phyloP scores from a whole-genome alignment of 441 rosid species.

The Corymbia calophylla region DNA sequence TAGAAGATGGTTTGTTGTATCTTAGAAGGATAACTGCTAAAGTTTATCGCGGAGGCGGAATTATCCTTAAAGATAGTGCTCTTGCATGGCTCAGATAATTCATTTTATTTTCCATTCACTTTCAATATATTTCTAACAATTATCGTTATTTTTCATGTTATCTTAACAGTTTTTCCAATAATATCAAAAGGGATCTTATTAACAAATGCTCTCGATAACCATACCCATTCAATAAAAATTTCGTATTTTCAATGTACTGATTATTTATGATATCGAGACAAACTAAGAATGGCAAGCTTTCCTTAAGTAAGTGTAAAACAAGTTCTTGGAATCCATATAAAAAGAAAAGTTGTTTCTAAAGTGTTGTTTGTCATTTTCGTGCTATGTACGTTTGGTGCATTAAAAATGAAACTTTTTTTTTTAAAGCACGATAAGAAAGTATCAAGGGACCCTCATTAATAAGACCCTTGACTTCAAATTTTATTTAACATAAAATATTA shows the following conservation, averaged over 20 bases:
- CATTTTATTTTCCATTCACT: too few relatives aligned
- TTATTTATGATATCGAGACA: not conserved
- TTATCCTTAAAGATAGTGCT: too few relatives aligned
- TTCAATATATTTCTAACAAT: too few relatives aligned
- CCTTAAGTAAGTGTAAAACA: not conserved
- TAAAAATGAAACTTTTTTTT: not conserved
- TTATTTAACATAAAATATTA: not conserved
- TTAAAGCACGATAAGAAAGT: not conserved
- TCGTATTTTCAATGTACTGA: not conserved
- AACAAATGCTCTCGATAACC: not conserved
- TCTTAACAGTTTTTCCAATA: too few relatives aligned
- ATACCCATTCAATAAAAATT: not conserved
- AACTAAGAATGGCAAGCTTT: accelerated
- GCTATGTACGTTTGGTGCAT: not conserved
- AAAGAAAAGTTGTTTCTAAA: not conserved
- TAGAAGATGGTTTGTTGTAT: too few relatives aligned
- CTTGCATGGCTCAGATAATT: too few relatives aligned
- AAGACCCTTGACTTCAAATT: not conserved
- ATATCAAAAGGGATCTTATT: accelerated
- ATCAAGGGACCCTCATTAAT: not conserved
- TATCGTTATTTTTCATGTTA: too few relatives aligned
- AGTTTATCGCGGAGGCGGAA: too few relatives aligned
- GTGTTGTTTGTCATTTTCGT: not conserved
- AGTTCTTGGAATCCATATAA: not conserved
- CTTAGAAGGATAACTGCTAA: too few relatives aligned